Conservation (phyloP, 257 asterid species). For the Nicotiana tomentosiformis region DNA sequence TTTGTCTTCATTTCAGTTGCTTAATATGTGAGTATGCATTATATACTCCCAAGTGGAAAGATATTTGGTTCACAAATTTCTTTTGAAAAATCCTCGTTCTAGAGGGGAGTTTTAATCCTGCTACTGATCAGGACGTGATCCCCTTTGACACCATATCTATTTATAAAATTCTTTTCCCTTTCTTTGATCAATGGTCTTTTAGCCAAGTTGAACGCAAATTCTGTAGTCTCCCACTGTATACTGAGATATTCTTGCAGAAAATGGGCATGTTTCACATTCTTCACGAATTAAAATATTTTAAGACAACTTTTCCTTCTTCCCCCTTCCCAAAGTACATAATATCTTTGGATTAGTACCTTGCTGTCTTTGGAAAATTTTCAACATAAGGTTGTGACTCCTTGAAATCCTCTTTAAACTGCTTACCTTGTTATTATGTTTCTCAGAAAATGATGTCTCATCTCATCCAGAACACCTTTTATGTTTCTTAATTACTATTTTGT, state of each 20-base stretch:
- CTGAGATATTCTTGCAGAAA: not conserved
- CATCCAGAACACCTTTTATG: conserved; percentile 4
- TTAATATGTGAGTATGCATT: not conserved
- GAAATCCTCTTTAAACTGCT: not conserved
- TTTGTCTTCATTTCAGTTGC: not conserved
- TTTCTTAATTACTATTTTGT: not conserved
- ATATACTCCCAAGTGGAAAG: not conserved
- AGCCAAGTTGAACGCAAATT: not conserved
- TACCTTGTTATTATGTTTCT: not conserved
- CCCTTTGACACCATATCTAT: not conserved
- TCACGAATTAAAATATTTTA: not conserved
- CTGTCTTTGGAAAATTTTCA: not conserved
- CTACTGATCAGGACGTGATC: not conserved
- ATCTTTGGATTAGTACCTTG: not conserved
- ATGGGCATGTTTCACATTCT: not conserved
- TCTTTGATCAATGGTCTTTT: not conserved
- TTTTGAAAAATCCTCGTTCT: not conserved
- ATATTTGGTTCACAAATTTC: not conserved
- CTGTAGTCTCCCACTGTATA: not conserved
- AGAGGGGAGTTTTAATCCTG: not conserved
- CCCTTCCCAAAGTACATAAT: not conserved
- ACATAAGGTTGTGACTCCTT: not conserved
- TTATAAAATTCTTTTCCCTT: not conserved
- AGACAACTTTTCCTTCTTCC: not conserved
- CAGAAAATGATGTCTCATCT: not conserved